Conservation (phyloP, 2,329 filamentous ascomycete genomes). For the Emergomyces pasteurianus region DNA sequence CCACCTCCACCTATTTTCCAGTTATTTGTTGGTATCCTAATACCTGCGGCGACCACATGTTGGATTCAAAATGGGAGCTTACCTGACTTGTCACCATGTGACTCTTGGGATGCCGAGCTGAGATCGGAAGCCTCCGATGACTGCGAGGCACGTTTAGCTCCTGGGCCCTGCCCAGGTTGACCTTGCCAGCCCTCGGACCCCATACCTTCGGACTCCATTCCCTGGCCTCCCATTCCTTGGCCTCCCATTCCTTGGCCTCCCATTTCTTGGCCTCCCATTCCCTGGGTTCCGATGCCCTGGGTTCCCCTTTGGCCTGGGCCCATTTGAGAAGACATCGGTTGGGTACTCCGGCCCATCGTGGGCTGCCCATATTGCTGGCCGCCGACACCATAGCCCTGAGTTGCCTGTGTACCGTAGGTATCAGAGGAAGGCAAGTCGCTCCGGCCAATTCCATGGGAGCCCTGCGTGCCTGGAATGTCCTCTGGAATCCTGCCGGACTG, state of each 20-base stretch:
- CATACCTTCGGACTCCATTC: not conserved
- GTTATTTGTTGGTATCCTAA: not conserved
- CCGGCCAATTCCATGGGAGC: not conserved
- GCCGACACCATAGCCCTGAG: not conserved
- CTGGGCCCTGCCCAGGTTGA: not conserved
- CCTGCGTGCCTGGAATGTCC: not conserved
- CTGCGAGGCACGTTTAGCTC: not conserved
- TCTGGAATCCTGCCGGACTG: not conserved
- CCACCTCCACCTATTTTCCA: not conserved
- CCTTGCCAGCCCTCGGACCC: not conserved
- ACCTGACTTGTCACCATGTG: constrained; percentile 1
- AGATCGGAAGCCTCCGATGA: not conserved
- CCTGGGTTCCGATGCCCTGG: not conserved
- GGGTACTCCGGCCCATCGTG: not conserved
- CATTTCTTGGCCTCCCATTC: not conserved
- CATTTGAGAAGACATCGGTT: not conserved
- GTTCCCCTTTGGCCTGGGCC: not conserved
- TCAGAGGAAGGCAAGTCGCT: not conserved
- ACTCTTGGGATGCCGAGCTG: not conserved
- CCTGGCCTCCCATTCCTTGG: constrained; percentile 1
- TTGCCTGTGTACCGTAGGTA: not conserved
- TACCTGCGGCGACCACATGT: not conserved
- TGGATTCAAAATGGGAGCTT: not conserved
- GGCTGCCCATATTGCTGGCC: not conserved
- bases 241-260: not conserved